These are phyloP conservation scores for Apiospora aurea DNA, from an alignment of 2,329 filamentous ascomycete species.

Conservation along the genomic window DNA sequence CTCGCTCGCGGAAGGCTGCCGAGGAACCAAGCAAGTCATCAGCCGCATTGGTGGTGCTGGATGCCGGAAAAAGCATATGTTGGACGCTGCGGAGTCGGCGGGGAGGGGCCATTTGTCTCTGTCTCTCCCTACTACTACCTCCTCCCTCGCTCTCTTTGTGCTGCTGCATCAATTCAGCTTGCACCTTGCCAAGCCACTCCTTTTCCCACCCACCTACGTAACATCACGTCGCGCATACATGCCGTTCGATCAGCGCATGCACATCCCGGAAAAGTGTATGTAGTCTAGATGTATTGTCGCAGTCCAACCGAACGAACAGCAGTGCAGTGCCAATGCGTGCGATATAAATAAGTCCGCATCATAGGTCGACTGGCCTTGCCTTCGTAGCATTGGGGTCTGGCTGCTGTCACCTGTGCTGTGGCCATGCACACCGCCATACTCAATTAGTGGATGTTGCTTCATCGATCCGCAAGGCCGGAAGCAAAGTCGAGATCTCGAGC, in stretches of 20 bases:
- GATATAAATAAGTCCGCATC: constrained; percentile 8
- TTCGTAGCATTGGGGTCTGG: constrained; percentile 14
- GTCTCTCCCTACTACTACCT: not conserved
- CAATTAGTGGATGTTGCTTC: constrained; percentile 7
- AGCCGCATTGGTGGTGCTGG: constrained; percentile 10
- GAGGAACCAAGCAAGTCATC: constrained; percentile 18
- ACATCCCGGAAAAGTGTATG: not conserved
- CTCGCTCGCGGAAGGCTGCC: not conserved
- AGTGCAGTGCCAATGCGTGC: not conserved
- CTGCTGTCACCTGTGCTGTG: not conserved
- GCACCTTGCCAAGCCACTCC: constrained; percentile 9
- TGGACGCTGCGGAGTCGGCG: not conserved
- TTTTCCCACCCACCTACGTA: not conserved
- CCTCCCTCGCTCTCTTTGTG: not conserved
- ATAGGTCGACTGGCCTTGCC: constrained; percentile 3
- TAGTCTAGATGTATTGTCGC: not conserved
- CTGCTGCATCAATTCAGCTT: constrained; percentile 8
- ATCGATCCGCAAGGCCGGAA: not conserved
- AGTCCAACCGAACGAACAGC: not conserved
- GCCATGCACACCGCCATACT: constrained; percentile 13
- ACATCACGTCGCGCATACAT: not conserved
- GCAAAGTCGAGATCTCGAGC: not conserved
- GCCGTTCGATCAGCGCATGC: not conserved
- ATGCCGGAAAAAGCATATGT: constrained; percentile 3
- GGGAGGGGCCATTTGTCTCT: not conserved